A percentile compares a stretch with the other conserved stretches of the same genome.
Conservation (phyloP, 2,329 filamentous ascomycete genomes). For the Colletotrichum plurivorum region DNA sequence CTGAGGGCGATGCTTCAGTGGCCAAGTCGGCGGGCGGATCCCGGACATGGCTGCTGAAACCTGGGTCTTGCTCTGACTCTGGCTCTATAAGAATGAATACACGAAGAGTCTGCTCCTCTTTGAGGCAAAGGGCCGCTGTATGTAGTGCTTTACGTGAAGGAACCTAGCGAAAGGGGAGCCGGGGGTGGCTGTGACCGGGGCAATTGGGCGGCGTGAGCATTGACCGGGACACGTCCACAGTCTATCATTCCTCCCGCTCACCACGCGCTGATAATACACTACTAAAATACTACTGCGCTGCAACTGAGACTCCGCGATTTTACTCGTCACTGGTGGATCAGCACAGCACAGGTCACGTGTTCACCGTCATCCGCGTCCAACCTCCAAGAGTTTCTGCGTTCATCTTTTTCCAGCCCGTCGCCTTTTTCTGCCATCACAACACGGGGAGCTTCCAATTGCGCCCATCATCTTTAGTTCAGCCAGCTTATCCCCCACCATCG, state of each 20-base stretch:
- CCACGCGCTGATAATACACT: not conserved
- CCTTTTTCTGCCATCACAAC: conserved; percentile 46
- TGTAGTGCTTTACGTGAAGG: conserved; percentile 12
- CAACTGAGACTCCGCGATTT: conserved; percentile 40
- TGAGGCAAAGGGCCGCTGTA: conserved; percentile 2
- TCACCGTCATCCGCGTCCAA: conserved; percentile 40
- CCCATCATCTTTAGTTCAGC: conserved; percentile 48
- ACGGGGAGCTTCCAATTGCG: conserved; percentile 52
- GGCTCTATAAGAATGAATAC: not conserved
- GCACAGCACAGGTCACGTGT: conserved; percentile 39
- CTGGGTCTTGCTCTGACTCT: too few relatives aligned
- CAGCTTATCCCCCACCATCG: conserved; percentile 38
- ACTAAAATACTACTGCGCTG: not conserved
- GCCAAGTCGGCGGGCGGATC: conserved; percentile 27
- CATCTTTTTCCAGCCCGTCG: conserved; percentile 39
- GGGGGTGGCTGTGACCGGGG: conserved; percentile 27
- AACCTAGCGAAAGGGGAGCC: not conserved
- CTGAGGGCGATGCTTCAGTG: conserved; percentile 40
- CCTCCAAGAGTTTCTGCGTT: conserved; percentile 41
- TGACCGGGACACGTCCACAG: conserved; percentile 32
- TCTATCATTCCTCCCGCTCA: conserved; percentile 27
- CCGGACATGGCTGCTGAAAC: conserved; percentile 3
- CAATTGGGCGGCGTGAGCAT: conserved; percentile 25
- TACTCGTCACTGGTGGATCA: conserved; percentile 37
- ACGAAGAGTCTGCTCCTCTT: not conserved